Base-by-base conservation (phyloP, 2,329 filamentous ascomycete genomes). In the Stagonosporopsis chrysanthemi region DNA sequence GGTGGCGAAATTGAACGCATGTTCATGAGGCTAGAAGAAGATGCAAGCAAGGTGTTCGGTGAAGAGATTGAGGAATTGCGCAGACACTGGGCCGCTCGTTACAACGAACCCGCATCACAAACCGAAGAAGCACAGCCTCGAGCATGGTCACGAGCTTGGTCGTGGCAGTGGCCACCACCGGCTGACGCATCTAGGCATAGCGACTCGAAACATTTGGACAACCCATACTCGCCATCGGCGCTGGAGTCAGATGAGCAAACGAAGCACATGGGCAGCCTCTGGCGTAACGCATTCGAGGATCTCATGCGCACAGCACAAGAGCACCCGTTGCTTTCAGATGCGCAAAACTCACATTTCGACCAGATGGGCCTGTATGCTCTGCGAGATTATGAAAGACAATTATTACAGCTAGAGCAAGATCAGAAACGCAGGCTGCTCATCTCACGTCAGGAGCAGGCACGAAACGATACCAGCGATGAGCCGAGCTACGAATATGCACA, bases 201-300 rank as follows among this genome's bases (percentile, higher is more conserved):
- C 4, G 45, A 42, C 22, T 12, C 46, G 28, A 52, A 49, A 4
- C 29, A n/a, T 6, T 48, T 41, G 22, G 43, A 63, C 9, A 38
- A 62, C 14, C 43, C 52, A 43, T 87, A 87, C 68, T 87, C 84
- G 1, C 84, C 84, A 0, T 67, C 83, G n/a, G 72, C 79, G 17
- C 71, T 86, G 1, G 84, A 86, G 63, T 72, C 76, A n/a, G 75
- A 83, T 57, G 68, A 74, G 38, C 35, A 71, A 58, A 45, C 78
- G 65, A 26, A 75, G 69, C 60, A 71, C 41, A 52, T 75, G 54
- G 72, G 77, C 61, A 62, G 75, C 44, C 77, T 78, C 29, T 86
- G 84, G 84, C 78, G 82, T 15, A 81, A 82, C 47, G 85, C 85
- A 0, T 87, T 86, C 62, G 84, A 87, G 64, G 85, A 88, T 63